Evolutionary conservation across 805 yeast genomes (phyloP), one percentile per base, ranked within the genome.

Genomic region (Hanseniaspora thailandica): DNA sequence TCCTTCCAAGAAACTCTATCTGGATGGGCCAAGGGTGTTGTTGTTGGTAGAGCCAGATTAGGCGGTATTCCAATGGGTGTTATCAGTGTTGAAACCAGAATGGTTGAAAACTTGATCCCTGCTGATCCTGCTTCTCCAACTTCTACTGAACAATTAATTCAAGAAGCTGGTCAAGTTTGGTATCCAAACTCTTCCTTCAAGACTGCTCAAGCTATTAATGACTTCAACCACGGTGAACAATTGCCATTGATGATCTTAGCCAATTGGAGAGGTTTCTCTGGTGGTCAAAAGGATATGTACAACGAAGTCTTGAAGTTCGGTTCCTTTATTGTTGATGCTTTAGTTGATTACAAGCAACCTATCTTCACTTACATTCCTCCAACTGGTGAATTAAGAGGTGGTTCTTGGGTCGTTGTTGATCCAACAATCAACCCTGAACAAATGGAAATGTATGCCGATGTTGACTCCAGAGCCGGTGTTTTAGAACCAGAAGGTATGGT

Each of bases 261-360:
- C 56, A 93, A 93, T 79, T 93, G 99, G 99, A 86, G 99, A 81
- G 99, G 99, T 65, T 93, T 93, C 81, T 87, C 97, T 60, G 98
- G 99, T 76, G 98, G 99, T 69, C 99, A 93, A 76, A 86, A 97
- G 68, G 99, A 93, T 71, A 93, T 93, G 99, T 94, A 84, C 77
- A 87, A 89, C 64, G 99, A 93, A 74, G 95, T 93, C 43, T 81
- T 93, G 73, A 93, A 93, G 71, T 93, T 86, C 67, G 99, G 99
- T 67, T 81, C 97, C 3, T 87, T 77, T 70, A 93, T 93, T 71
- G 99, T 93, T 59, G 99, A 93, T 68, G 97, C 98, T 13, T 77
- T 93, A 57, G 95, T 87, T 60, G 96, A 82, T 62, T 93, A 82
- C 78, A 86, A 86, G 68, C 98, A 93, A 71, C 99, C 99, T 56